Conservation (phyloP, 768 basidiomycete species). For the Phanerochaete sordida region DNA sequence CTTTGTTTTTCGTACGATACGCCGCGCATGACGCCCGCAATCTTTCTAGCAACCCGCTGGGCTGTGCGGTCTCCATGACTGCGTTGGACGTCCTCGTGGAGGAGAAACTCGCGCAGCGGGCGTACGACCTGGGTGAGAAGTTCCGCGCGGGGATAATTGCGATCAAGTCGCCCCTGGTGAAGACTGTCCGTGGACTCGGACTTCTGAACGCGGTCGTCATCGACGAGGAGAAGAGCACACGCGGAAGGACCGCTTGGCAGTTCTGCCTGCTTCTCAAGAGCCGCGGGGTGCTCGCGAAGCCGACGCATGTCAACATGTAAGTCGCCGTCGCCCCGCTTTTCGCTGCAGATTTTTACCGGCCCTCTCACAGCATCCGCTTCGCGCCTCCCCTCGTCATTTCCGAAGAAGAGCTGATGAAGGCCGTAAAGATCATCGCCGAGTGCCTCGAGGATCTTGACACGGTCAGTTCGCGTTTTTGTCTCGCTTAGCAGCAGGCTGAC, state of each 20-base stretch:
- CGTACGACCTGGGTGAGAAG: conserved; percentile 69
- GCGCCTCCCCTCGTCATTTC: conserved; percentile 93
- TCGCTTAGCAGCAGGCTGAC: not conserved
- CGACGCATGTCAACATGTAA: conserved; percentile 92
- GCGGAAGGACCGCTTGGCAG: conserved; percentile 91
- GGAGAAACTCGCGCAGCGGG: conserved; percentile 81
- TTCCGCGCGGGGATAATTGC: conserved; percentile 68
- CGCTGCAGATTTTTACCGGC: not conserved
- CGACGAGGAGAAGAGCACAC: conserved; percentile 73
- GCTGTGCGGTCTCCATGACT: conserved; percentile 93
- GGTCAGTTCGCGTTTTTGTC: conserved; percentile 35
- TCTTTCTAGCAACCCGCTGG: conserved; percentile 76
- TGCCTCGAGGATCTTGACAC: conserved; percentile 79
- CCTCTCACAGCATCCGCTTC: conserved; percentile 75
- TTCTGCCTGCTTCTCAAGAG: conserved; percentile 90
- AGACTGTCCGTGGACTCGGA: conserved; percentile 80
- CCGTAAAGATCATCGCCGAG: conserved; percentile 71
- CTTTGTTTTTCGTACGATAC: not conserved
- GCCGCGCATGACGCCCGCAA: not conserved
- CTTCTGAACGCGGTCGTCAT: conserved; percentile 93
- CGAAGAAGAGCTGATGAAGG: conserved; percentile 79
- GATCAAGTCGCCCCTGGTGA: conserved; percentile 68
- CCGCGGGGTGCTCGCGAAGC: conserved; percentile 90
- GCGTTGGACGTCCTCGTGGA: conserved; percentile 89
- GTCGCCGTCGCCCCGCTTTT: conserved; percentile 27